A percentile compares a stretch with the other conserved stretches of the same genome.
Evolutionary conservation across 2,329 filamentous ascomycete species (phyloP).

Genomic region (Xylariomycetidae sp.): DNA sequence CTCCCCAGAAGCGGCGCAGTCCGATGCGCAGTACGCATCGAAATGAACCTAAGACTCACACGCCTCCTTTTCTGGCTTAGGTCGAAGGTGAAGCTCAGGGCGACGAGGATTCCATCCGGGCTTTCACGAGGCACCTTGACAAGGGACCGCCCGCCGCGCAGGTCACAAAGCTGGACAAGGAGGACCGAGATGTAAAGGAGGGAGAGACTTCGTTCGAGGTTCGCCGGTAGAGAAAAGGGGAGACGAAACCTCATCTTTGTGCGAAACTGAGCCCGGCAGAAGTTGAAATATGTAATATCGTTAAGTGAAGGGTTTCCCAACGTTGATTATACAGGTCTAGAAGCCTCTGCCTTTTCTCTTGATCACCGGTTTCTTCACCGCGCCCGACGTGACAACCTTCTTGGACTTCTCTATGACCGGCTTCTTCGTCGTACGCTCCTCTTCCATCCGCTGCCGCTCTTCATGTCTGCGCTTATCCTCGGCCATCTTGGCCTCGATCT

Average conservation of each 20-base stretch:
- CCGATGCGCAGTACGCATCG: too few relatives aligned
- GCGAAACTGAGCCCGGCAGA: too few relatives aligned
- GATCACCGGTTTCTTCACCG: slow-evolving; percentile 56
- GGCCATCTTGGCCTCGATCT: slow-evolving; percentile 90
- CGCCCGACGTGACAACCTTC: slow-evolving; percentile 58
- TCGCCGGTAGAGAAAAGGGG: slow-evolving; percentile 26
- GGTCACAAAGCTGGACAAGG: slow-evolving; percentile 70
- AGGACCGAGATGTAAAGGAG: slow-evolving; percentile 59
- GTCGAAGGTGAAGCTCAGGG: slow-evolving; percentile 90
- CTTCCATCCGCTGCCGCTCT: slow-evolving; percentile 47
- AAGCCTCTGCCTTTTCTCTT: slow-evolving; percentile 54
- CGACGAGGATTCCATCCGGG: slow-evolving; percentile 55
- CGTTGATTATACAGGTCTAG: slow-evolving; percentile 22
- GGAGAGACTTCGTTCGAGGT: slow-evolving; percentile 66
- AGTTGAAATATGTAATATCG: too few relatives aligned
- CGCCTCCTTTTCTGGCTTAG: too few relatives aligned
- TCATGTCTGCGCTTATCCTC: slow-evolving; percentile 71
- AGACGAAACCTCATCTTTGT: neutral
- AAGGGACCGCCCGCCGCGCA: slow-evolving; percentile 67
- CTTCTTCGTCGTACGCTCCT: slow-evolving; percentile 41
- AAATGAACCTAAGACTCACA: too few relatives aligned
- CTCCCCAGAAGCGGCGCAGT: too few relatives aligned
- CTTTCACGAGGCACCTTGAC: slow-evolving; percentile 71
- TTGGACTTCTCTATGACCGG: slow-evolving; percentile 36
- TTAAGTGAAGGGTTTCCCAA: too few relatives aligned